Conservation (phyloP, 257 asterid genomes). For the Nicotiana undulata region DNA sequence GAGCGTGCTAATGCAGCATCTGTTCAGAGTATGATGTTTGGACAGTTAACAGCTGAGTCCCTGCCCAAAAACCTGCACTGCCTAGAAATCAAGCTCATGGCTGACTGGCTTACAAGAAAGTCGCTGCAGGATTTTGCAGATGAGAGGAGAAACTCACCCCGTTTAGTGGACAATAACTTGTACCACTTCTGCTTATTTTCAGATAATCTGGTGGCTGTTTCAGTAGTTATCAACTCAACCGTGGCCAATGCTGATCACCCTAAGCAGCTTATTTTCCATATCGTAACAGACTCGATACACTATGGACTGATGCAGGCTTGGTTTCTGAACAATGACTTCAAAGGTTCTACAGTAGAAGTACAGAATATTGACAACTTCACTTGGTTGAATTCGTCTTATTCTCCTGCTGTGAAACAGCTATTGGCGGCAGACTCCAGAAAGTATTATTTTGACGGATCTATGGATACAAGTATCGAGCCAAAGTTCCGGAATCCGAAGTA, state of each 20-base stretch:
- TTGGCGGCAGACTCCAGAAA: slow-evolving; percentile 21
- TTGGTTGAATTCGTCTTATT: slow-evolving; percentile 66
- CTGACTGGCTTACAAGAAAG: slow-evolving; percentile 55
- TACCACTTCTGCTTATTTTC: slow-evolving; percentile 89
- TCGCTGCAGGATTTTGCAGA: slow-evolving; percentile 44
- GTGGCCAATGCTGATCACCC: slow-evolving; percentile 76
- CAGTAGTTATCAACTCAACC: slow-evolving; percentile 76
- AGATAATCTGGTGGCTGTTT: slow-evolving; percentile 71
- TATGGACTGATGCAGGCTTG: slow-evolving; percentile 84
- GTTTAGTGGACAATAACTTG: slow-evolving; percentile 63
- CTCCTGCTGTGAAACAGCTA: slow-evolving; percentile 57
- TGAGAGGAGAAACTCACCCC: slow-evolving; percentile 61
- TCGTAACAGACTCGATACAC: slow-evolving; percentile 61
- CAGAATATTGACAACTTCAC: slow-evolving; percentile 60
- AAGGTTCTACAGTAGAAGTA: slow-evolving; percentile 66
- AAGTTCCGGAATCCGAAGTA: slow-evolving; percentile 57
- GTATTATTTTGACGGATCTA: slow-evolving; percentile 34
- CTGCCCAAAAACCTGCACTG: slow-evolving; percentile 72
- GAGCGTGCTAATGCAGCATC: slow-evolving; percentile 63
- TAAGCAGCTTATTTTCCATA: slow-evolving; percentile 73
- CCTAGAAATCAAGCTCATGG: slow-evolving; percentile 50
- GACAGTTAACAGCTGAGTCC: slow-evolving; percentile 68
- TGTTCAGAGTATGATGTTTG: slow-evolving; percentile 58
- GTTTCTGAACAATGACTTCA: slow-evolving; percentile 64
- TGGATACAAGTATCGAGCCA: slow-evolving; percentile 31